phyloP scores from a whole-genome alignment of 441 rosid species.

The Aquilaria agallochum region DNA sequence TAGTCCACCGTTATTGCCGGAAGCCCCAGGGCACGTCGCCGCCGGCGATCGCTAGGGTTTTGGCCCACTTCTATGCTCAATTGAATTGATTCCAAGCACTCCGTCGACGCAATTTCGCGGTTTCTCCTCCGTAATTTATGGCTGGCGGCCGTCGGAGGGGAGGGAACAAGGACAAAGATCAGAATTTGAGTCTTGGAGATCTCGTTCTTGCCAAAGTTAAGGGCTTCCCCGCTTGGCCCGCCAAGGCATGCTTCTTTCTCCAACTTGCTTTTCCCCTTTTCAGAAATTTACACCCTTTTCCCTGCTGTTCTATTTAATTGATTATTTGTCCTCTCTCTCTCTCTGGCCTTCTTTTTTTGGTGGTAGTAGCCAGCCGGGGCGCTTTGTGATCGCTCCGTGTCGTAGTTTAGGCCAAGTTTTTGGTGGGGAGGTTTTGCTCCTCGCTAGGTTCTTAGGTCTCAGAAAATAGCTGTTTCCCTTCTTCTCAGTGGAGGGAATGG shows the following conservation, averaged over 20 bases:
- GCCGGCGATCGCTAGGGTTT: too few species aligned
- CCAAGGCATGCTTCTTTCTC: constrained; percentile 47
- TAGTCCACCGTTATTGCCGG: too few species aligned
- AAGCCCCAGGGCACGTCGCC: too few species aligned
- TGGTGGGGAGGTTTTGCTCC: neutral
- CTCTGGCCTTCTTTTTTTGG: too few species aligned
- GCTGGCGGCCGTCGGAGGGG: constrained; percentile 92
- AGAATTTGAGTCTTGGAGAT: constrained; percentile 80
- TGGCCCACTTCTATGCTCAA: too few species aligned
- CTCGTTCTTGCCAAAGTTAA: constrained; percentile 96
- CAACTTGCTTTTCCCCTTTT: constrained; percentile 1
- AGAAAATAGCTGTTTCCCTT: too few species aligned
- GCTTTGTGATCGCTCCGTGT: too few species aligned
- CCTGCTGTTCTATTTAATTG: neutral
- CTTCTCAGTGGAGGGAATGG: too few species aligned
- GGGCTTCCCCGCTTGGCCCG: constrained; percentile 98
- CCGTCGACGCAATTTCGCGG: too few species aligned
- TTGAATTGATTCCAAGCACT: too few species aligned
- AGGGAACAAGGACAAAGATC: constrained; percentile 57
- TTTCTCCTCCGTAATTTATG: constrained; percentile 26
- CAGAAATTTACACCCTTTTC: neutral
- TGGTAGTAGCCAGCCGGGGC: too few species aligned
- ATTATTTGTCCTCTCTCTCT: neutral
- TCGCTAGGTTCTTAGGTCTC: neutral
- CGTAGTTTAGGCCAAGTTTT: too few species aligned